Evolutionary conservation across 495 filamentous ascomycete genomes (phyloP).

Genomic region (Aspergillus indologenus): DNA sequence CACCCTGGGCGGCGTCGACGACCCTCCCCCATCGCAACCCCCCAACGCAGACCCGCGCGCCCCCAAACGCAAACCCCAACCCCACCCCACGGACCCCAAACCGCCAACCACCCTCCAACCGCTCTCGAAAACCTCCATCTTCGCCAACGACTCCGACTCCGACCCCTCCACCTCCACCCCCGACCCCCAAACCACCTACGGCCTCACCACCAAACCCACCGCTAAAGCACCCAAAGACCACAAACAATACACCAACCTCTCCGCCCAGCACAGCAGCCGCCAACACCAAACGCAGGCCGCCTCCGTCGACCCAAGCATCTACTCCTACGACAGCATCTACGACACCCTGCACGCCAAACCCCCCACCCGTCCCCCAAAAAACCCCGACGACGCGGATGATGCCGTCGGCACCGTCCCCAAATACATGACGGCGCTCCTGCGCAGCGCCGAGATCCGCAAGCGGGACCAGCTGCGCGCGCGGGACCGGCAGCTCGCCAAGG

Average conservation of each 20-base stretch:
- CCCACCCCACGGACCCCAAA: conserved; percentile 13
- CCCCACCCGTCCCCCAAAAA: conserved; percentile 25
- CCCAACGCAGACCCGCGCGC: conserved; percentile 27
- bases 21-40: conserved; percentile 14
- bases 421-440: conserved; percentile 79
- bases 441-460: conserved; percentile 81
- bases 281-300: conserved; percentile 48
- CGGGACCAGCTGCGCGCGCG: conserved; percentile 83
- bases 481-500: conserved; percentile 80
- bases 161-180: conserved; percentile 18
- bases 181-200: not conserved
- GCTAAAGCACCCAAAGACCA: conserved; percentile 18
- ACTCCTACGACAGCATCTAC: conserved; percentile 57
- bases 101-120: conserved; percentile 19
- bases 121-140: conserved; percentile 40
- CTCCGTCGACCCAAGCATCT: conserved; percentile 50
- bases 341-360: conserved; percentile 49
- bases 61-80: conserved; percentile 34
- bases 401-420: conserved; percentile 50
- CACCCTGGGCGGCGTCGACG: conserved; percentile 40
- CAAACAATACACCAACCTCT: conserved; percentile 46
- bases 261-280: conserved; percentile 45
- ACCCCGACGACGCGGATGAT: conserved; percentile 12
- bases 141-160: conserved; percentile 41
- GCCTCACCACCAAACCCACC: conserved; percentile 9